Evolutionary conservation across 805 yeast genomes (phyloP).

Genomic region (Babjeviella inositovora): DNA sequence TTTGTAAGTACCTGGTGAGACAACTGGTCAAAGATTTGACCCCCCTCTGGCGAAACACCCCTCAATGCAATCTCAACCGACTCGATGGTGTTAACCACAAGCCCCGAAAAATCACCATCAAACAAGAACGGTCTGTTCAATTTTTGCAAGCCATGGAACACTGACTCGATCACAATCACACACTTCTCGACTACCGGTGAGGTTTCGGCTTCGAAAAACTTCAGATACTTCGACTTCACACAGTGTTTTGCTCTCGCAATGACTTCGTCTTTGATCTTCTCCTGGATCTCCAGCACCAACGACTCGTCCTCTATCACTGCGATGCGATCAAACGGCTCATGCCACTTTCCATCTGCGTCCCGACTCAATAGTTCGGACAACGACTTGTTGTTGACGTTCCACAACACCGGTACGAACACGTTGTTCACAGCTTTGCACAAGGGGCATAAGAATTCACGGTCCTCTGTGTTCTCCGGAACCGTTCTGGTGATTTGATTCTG

Average conservation of each 20-base stretch:
- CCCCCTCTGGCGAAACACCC: slow-evolving; percentile 20
- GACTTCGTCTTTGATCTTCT: too few species aligned
- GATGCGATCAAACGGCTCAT: too few species aligned
- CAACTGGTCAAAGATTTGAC: slow-evolving; percentile 35
- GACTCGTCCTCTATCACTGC: too few species aligned
- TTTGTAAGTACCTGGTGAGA: slow-evolving; percentile 46
- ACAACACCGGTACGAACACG: slow-evolving; percentile 63
- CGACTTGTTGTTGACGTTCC: slow-evolving; percentile 27
- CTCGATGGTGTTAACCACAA: slow-evolving; percentile 40
- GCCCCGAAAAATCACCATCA: slow-evolving; percentile 4
- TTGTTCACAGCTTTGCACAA: slow-evolving; percentile 80
- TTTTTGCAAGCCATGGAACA: too few species aligned
- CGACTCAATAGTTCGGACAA: slow-evolving; percentile 4
- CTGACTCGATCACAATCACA: too few species aligned
- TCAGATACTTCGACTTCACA: too few species aligned
- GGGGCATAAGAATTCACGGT: slow-evolving; percentile 75
- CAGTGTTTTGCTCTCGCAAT: too few species aligned
- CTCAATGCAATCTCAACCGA: slow-evolving; percentile 53
- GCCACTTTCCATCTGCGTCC: background rate
- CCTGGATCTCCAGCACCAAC: too few species aligned
- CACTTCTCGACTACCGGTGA: too few species aligned
- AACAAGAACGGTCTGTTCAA: too few species aligned
- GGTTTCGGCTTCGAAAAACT: too few species aligned
- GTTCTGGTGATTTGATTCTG: slow-evolving; percentile 69
- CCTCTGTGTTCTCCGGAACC: slow-evolving; percentile 56